A percentile compares a stretch with the other conserved stretches of the same genome.
Conservation (phyloP, 176 grass and related monocot genomes). For the Eleusine coracana region DNA sequence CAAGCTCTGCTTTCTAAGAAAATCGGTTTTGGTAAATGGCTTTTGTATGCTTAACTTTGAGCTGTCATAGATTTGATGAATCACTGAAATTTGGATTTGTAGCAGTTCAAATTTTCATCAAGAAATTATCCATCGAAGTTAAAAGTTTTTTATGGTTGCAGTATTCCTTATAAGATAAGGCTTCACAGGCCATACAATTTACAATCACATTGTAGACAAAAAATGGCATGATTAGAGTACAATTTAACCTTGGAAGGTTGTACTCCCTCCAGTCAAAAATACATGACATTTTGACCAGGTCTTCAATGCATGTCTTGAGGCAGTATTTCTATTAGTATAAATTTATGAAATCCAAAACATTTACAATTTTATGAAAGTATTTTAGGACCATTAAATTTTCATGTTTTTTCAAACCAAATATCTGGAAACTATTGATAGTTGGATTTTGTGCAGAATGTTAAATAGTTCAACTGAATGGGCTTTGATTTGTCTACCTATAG, state of each 20-base stretch:
- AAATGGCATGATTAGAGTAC: not conserved
- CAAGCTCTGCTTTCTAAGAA: not conserved
- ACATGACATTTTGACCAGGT: not conserved
- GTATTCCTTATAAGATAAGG: slow-evolving; percentile 2
- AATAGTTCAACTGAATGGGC: too few relatives aligned
- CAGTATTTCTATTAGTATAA: too few relatives aligned
- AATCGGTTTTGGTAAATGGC: not conserved
- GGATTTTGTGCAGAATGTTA: too few relatives aligned
- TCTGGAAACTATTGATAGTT: too few relatives aligned
- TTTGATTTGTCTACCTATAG: too few relatives aligned
- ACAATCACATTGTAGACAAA: not conserved
- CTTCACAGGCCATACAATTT: not conserved
- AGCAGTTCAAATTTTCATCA: slow-evolving; percentile 1
- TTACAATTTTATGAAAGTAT: too few relatives aligned
- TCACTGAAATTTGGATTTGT: not conserved
- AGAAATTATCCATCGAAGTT: not conserved
- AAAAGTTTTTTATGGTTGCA: not conserved
- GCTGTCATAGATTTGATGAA: not conserved
- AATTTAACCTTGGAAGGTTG: not conserved
- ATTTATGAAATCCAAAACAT: too few relatives aligned
- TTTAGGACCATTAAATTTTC: too few relatives aligned
- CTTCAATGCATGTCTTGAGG: not conserved
- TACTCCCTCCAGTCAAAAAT: not conserved
- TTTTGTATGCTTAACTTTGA: not conserved
- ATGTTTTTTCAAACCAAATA: too few relatives aligned